A percentile compares a stretch with the other conserved stretches of the same genome.
phyloP scores from a whole-genome alignment of 2,329 filamentous ascomycete species.

The Trichoderma endophyticum region DNA sequence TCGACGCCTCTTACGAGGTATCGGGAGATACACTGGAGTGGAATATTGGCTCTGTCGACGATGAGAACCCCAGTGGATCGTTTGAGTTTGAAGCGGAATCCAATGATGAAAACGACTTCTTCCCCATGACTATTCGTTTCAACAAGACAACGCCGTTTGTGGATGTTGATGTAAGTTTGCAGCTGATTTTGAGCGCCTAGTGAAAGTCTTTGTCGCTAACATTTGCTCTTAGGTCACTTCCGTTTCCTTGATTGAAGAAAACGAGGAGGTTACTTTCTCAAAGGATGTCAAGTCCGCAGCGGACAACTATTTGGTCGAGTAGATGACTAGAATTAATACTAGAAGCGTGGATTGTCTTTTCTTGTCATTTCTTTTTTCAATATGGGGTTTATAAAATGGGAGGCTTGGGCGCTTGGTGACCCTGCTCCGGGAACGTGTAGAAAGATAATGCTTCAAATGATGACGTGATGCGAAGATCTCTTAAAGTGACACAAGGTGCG shows the following conservation, averaged over 20 bases:
- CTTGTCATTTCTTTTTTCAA: not conserved
- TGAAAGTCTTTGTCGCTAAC: conserved; percentile 20
- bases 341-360: conserved; percentile 18
- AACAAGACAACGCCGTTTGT: conserved; percentile 82
- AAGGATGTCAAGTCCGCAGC: conserved; percentile 77
- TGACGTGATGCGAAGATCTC: conserved; percentile 10
- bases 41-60: conserved; percentile 83
- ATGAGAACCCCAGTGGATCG: conserved; percentile 75
- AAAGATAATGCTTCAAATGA: conserved; percentile 20
- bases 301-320: conserved; percentile 75
- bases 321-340: conserved; percentile 33
- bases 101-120: conserved; percentile 88
- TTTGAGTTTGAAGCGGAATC: conserved; percentile 95
- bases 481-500: not conserved
- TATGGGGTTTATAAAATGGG: conserved; percentile 23
- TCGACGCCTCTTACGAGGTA: conserved; percentile 91
- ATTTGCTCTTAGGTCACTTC: conserved; percentile 52
- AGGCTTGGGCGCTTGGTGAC: conserved; percentile 20
- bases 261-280: conserved; percentile 76
- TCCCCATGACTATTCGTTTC: conserved; percentile 93
- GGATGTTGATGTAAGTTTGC: conserved; percentile 80
- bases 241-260: conserved; percentile 69
- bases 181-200: not conserved
- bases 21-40: conserved; percentile 91
- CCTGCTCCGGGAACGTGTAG: conserved; percentile 24